Conservation (phyloP, 2,329 filamentous ascomycete genomes). For the Grosmannia serpens region DNA sequence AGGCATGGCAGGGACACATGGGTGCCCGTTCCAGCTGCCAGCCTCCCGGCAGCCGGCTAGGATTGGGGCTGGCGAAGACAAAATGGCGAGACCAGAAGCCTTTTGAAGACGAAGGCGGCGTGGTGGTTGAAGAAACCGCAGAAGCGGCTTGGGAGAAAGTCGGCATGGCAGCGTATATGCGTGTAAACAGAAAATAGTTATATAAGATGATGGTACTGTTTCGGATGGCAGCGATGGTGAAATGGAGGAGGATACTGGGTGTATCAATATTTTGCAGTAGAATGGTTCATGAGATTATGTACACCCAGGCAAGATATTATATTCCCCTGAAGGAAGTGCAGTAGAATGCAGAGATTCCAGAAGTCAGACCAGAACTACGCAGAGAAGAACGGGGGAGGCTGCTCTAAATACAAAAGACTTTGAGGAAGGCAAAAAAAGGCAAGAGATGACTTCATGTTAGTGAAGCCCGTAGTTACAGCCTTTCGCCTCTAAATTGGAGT, state of each 20-base stretch:
- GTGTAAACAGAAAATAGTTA: background rate
- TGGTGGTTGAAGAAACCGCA: background rate
- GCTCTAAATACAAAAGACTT: background rate
- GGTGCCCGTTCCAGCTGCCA: conserved; percentile 1
- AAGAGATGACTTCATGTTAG: background rate
- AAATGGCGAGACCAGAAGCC: background rate
- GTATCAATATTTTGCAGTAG: background rate
- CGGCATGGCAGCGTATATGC: background rate
- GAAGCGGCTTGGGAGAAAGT: background rate
- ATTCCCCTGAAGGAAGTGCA: background rate
- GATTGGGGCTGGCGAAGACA: background rate
- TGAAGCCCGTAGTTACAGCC: background rate
- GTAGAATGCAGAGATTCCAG: background rate
- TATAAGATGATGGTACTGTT: too few species aligned
- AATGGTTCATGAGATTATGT: background rate
- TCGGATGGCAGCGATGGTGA: background rate
- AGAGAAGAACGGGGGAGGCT: background rate
- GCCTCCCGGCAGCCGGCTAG: background rate
- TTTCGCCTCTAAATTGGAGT: background rate
- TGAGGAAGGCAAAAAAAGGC: background rate
- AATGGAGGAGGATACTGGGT: background rate
- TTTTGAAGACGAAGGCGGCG: background rate
- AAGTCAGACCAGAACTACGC: background rate
- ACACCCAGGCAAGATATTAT: background rate
- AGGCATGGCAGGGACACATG: conserved; percentile 3